phyloP scores from a whole-genome alignment of 495 filamentous ascomycete species.

The Penicillium desertorum region DNA sequence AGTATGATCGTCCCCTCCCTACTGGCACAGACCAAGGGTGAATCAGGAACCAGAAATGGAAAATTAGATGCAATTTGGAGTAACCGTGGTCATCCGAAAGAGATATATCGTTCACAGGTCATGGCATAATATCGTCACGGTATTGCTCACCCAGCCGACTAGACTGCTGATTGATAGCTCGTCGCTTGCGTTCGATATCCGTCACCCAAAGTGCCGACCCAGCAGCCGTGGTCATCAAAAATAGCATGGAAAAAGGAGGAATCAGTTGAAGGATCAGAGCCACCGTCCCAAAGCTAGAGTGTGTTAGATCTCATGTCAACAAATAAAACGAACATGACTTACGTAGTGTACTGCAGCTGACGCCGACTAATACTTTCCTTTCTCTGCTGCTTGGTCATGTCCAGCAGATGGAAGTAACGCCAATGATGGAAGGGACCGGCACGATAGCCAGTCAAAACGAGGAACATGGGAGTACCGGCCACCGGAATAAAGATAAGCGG shows the following conservation, averaged over 20 bases:
- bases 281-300: conserved; percentile 57
- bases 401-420: conserved; percentile 62
- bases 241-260: conserved; percentile 64
- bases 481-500: conserved; percentile 67
- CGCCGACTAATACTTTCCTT: conserved; percentile 52
- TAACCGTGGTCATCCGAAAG: background rate
- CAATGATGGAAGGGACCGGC: conserved; percentile 67
- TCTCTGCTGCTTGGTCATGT: conserved; percentile 56
- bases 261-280: conserved; percentile 62
- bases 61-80: background rate
- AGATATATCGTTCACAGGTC: conserved; percentile 13
- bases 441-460: conserved; percentile 61
- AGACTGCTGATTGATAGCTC: conserved; percentile 27
- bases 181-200: conserved; percentile 53
- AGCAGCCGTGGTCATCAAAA: conserved; percentile 63
- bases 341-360: conserved; percentile 63
- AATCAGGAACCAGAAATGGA: background rate
- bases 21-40: background rate
- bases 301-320: conserved; percentile 4
- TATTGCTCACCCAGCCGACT: conserved; percentile 33
- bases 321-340: conserved; percentile 18
- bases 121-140: conserved; percentile 30
- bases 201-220: conserved; percentile 64
- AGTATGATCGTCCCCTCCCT: background rate
- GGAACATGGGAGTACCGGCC: conserved; percentile 61